Evolutionary conservation across 129 eudicot species (phyloP).

Genomic region (Tagetes patula): DNA sequence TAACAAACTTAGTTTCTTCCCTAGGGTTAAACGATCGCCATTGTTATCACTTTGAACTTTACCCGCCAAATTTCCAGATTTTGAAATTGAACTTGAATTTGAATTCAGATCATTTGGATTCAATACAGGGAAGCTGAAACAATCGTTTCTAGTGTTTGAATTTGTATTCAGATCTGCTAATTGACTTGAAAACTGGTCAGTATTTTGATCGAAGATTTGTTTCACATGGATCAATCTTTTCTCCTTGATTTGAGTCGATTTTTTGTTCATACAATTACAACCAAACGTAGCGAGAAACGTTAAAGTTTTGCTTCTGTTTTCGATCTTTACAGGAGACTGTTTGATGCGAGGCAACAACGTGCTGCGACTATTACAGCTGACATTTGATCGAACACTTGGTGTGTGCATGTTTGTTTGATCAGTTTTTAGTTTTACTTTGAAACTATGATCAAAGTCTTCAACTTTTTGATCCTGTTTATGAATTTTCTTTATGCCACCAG

Average conservation of each 20-base stretch:
- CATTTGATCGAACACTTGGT: slow-evolving; percentile 63
- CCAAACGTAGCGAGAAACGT: slow-evolving; percentile 49
- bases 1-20: slow-evolving; percentile 42
- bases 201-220: slow-evolving; percentile 11
- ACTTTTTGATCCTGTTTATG: background rate
- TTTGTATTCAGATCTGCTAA: slow-evolving; percentile 24
- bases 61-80: slow-evolving; percentile 31
- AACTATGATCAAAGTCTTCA: slow-evolving; percentile 7
- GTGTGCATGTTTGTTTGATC: slow-evolving; percentile 33
- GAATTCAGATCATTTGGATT: slow-evolving; percentile 29
- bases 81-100: slow-evolving; percentile 27
- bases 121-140: slow-evolving; percentile 45
- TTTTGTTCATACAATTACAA: slow-evolving; percentile 54
- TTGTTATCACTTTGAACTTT: slow-evolving; percentile 28
- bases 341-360: slow-evolving; percentile 42
- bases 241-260: slow-evolving; percentile 47
- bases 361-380: slow-evolving; percentile 66
- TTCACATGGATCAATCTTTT: slow-evolving; percentile 14
- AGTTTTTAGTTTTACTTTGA: background rate
- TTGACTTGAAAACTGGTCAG: slow-evolving; percentile 5
- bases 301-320: slow-evolving; percentile 31
- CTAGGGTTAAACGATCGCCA: slow-evolving; percentile 33
- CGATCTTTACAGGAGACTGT: slow-evolving; percentile 27
- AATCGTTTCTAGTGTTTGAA: slow-evolving; percentile 28
- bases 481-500: background rate